Conservation (phyloP, 78 protist species). For the Diacronema lutheri region DNA sequence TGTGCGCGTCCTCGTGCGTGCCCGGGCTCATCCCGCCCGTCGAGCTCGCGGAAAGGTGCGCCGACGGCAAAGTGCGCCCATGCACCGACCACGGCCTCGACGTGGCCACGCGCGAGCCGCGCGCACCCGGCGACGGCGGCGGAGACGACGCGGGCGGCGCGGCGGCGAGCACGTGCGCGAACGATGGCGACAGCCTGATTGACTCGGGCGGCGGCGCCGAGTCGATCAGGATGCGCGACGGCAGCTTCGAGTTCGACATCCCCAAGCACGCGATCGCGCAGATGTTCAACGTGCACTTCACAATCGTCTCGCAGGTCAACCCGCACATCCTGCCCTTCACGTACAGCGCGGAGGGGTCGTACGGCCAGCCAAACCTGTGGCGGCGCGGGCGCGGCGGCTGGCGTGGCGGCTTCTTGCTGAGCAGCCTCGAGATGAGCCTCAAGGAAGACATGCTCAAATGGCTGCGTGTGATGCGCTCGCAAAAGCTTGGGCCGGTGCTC, state of each 20-base stretch:
- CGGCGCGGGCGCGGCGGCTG: neutral
- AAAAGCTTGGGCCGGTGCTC: neutral
- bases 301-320: slow-evolving; percentile 15
- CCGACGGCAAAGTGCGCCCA: neutral
- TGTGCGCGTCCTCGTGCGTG: slow-evolving; percentile 38
- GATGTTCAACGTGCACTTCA: slow-evolving; percentile 26
- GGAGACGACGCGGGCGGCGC: neutral
- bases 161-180: neutral
- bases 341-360: neutral
- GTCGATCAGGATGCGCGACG: neutral
- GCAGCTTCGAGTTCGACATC: slow-evolving; percentile 11
- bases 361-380: neutral
- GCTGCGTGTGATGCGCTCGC: neutral
- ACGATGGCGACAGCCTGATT: too few relatives aligned
- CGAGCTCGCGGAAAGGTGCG: slow-evolving; percentile 3
- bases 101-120: neutral
- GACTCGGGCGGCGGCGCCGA: too few relatives aligned
- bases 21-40: slow-evolving; percentile 15
- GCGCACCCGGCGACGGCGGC: neutral
- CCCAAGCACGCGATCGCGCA: slow-evolving; percentile 4
- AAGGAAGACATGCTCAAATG: neutral
- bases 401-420: neutral
- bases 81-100: neutral
- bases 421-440: neutral
- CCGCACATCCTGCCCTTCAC: neutral